These are phyloP conservation scores for Colletotrichum gloeosporioides DNA, from an alignment of 2,329 filamentous ascomycete species.

Conservation along the genomic window DNA sequence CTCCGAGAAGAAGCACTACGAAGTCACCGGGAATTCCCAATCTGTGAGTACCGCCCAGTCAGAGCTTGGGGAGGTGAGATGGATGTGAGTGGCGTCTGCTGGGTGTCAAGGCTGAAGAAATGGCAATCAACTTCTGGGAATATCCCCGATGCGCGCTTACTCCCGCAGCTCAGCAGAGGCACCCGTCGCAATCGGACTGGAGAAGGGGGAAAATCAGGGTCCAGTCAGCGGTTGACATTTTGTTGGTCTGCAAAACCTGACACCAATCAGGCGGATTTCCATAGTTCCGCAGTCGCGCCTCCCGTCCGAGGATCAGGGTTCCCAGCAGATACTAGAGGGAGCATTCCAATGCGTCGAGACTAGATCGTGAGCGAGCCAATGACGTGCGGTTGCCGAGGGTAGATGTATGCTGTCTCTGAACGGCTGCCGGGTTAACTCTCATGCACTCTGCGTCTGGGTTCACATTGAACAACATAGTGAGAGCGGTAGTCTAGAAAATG, in stretches of 20 bases:
- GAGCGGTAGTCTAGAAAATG: background rate
- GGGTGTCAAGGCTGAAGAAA: background rate
- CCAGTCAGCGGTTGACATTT: background rate
- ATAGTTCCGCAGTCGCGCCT: background rate
- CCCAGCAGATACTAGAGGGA: background rate
- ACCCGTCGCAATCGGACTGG: background rate
- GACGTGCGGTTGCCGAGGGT: background rate
- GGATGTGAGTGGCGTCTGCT: background rate
- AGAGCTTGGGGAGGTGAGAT: background rate
- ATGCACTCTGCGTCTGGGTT: background rate
- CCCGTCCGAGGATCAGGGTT: background rate
- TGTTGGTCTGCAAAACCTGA: background rate
- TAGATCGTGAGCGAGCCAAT: background rate
- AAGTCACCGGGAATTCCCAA: background rate
- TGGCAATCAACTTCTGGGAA: background rate
- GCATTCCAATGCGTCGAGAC: background rate
- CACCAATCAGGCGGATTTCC: background rate
- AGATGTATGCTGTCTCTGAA: background rate
- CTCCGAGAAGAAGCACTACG: background rate
- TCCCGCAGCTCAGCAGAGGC: background rate
- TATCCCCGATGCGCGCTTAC: background rate
- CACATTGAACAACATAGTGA: background rate
- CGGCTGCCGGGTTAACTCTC: background rate
- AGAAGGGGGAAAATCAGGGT: background rate
- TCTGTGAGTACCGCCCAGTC: background rate